A percentile compares a stretch with the other conserved stretches of the same genome.
Conservation (phyloP, 179 eudicot genomes). For the Beta lomatogona region DNA sequence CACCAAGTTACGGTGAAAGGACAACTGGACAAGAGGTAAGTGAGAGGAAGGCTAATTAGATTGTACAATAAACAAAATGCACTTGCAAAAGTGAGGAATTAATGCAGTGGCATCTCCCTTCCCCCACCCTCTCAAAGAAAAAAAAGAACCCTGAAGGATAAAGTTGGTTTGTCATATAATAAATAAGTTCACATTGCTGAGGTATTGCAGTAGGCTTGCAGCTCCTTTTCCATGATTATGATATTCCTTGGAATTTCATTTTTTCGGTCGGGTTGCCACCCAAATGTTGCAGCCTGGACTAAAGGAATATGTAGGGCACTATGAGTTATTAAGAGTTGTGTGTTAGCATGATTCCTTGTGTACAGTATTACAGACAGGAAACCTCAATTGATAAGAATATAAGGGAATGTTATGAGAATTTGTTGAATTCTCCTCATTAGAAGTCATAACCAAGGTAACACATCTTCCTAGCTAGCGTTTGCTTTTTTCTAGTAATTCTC, state of each 20-base stretch:
- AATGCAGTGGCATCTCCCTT: neutral
- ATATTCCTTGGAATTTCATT: neutral
- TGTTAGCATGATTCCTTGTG: neutral
- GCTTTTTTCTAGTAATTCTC: neutral
- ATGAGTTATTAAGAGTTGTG: neutral
- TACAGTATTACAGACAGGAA: neutral
- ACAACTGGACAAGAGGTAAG: neutral
- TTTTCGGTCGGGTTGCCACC: neutral
- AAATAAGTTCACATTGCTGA: neutral
- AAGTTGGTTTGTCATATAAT: neutral
- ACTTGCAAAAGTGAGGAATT: neutral
- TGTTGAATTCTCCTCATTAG: neutral
- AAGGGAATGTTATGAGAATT: neutral
- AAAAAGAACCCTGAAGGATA: neutral
- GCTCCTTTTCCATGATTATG: neutral
- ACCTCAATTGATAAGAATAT: neutral
- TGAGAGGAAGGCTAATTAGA: neutral
- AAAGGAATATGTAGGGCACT: neutral
- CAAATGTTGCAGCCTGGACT: neutral
- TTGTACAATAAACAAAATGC: neutral
- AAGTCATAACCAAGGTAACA: neutral
- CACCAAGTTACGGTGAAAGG: neutral
- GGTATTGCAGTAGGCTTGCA: neutral
- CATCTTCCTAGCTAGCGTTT: neutral
- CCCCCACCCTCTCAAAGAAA: neutral